phyloP scores from a whole-genome alignment of 1,284 basidiomycete species.

The Hypsizygus ulmarius region DNA sequence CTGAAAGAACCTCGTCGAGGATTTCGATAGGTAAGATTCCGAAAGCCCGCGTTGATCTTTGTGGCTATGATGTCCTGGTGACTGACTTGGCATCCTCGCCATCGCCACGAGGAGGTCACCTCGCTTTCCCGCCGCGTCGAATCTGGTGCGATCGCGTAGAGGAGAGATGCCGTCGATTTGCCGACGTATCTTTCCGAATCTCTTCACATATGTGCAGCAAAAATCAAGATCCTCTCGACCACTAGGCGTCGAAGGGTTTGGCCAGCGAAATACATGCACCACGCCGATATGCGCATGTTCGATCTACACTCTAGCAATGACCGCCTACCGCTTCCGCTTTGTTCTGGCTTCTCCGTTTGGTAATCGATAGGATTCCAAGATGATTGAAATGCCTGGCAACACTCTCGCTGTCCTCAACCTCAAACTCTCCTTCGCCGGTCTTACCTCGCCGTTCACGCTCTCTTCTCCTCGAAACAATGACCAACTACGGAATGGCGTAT shows the following conservation, averaged over 20 bases:
- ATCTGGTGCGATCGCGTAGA: neutral
- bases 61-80: neutral
- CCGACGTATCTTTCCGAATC: slow-evolving; percentile 10
- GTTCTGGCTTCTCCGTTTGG: slow-evolving; percentile 4
- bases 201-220: neutral
- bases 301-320: neutral
- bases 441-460: neutral
- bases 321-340: neutral
- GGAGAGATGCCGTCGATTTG: slow-evolving; percentile 1
- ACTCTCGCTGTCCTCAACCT: neutral
- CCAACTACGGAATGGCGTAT: slow-evolving; percentile 52
- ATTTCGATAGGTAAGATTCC: neutral
- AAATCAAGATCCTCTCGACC: neutral
- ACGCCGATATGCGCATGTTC: neutral
- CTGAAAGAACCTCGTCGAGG: slow-evolving; percentile 1
- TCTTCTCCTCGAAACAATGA: slow-evolving; percentile 28
- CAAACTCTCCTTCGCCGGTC: neutral
- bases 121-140: neutral
- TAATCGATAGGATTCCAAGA: neutral
- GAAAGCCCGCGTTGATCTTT: neutral
- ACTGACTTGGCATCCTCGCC: neutral
- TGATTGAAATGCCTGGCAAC: neutral
- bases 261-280: neutral
- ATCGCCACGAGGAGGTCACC: neutral
- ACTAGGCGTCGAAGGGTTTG: slow-evolving; percentile 3